phyloP scores from a whole-genome alignment of 768 basidiomycete genomes.

The Agrocybe pediades region DNA sequence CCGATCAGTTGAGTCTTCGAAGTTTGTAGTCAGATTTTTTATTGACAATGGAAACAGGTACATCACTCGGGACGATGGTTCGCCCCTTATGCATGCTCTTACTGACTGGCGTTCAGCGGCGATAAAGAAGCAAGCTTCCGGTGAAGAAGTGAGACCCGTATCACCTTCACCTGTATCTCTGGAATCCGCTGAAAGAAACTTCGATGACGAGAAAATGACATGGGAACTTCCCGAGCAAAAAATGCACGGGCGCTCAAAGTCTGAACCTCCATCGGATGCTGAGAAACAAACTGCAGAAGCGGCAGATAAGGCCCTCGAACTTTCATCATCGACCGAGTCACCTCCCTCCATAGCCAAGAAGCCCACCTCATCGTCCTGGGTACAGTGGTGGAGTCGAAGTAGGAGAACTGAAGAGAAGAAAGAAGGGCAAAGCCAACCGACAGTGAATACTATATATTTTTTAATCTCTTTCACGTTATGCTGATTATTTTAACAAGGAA shows the following conservation, averaged over 20 bases:
- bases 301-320: constrained; percentile 11
- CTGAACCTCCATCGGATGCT: constrained; percentile 16
- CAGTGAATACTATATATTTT: constrained; percentile 6
- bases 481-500: background rate
- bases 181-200: background rate
- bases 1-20: constrained; percentile 52
- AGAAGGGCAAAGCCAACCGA: constrained; percentile 14
- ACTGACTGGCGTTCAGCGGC: constrained; percentile 57
- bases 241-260: constrained; percentile 16
- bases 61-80: constrained; percentile 74
- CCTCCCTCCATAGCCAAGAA: constrained; percentile 24
- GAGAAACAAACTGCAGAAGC: constrained; percentile 8
- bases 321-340: background rate
- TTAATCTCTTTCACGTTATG: background rate
- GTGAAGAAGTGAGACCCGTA: constrained; percentile 15
- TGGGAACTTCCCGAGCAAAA: constrained; percentile 7
- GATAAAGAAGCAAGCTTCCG: constrained; percentile 15
- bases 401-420: constrained; percentile 29
- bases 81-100: constrained; percentile 76
- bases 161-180: constrained; percentile 13
- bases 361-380: constrained; percentile 72
- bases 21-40: background rate
- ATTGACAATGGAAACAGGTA: constrained; percentile 47
- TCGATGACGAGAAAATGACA: constrained; percentile 5
- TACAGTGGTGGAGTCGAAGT: constrained; percentile 81